Evolutionary conservation across 768 basidiomycete species (phyloP), one percentile per base, ranked within the genome.

Genomic region (Boletales sp.): DNA sequence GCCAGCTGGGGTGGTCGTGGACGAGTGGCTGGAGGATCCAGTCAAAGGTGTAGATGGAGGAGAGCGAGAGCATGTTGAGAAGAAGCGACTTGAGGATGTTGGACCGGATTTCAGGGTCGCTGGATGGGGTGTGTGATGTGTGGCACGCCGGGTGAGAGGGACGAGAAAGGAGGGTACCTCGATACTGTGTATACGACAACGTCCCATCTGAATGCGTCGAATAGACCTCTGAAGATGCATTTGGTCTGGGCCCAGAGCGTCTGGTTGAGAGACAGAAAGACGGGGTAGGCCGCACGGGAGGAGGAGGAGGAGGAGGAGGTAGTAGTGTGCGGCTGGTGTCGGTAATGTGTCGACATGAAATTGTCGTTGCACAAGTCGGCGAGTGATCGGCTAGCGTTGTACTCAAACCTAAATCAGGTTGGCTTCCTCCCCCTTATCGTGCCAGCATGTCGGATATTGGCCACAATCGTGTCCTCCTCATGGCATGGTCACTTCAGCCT

Each of bases 41-140:
- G 59, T 90, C 87, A 64, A 90, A 88, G n/a, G 78, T 72, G 63
- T 84, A 90, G 50, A 91, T 82, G 12, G 86, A 89, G 13, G 77
- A 64, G 52, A 93, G 66, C 2, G 87, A 88, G 17, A 90, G 70
- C 9, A 73, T 67, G 62, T 93, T 92, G 44, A 92, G 76, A 8
- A 88, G 69, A 15, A 87, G 63, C 2, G 86, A 89, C 70, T 91
- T 92, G 70, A 81, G 76, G 34, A 90, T 65, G 64, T 89, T 85
- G 48, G 77, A 72, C 14, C 87, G 84, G 49, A 92, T 81, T 67
- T 90, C 87, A 7, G 80, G 65, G 67, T 93, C 90, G 57, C 87
- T 91, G 61, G 41, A 47, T 52, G 50, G 47, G 38, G 11, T 17
- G n/a, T 34, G 53, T 18, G 19, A 21, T 41, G 54, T 25, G 32